Evolutionary conservation across 306 rosid genomes (phyloP).

Genomic region (Trifolium fragiferum): DNA sequence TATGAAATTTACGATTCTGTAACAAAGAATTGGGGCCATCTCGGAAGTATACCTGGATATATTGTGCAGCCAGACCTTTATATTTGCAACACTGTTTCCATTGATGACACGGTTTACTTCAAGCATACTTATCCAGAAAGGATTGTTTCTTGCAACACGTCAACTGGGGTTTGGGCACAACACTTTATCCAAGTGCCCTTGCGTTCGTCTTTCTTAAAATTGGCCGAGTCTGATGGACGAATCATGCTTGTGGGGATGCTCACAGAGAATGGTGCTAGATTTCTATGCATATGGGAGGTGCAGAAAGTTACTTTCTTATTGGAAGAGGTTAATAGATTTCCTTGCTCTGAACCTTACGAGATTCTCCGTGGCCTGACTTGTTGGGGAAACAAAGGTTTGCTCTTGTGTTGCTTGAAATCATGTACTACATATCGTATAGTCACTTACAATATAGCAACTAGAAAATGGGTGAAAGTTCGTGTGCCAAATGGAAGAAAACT

Average conservation of each 20-base stretch:
- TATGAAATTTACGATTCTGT: conserved; percentile 78
- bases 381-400: conserved; percentile 87
- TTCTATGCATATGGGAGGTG: conserved; percentile 88
- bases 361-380: conserved; percentile 68
- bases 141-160: conserved; percentile 67
- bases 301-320: conserved; percentile 86
- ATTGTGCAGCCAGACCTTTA: conserved; percentile 19
- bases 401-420: conserved; percentile 75
- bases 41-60: conserved; percentile 56
- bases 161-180: conserved; percentile 71
- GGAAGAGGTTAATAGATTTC: conserved; percentile 99
- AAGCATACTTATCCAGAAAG: conserved; percentile 68
- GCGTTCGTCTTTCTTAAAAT: conserved; percentile 58
- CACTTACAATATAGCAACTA: conserved; percentile 59
- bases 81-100: conserved; percentile 39
- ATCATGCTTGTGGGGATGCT: conserved; percentile 80
- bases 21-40: conserved; percentile 67
- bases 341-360: conserved; percentile 90
- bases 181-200: conserved; percentile 67
- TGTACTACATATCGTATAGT: conserved; percentile 63
- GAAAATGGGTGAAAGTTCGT: conserved; percentile 81
- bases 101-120: conserved; percentile 68
- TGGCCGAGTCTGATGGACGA: conserved; percentile 75
- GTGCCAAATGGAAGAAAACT: conserved; percentile 65
- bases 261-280: conserved; percentile 76